Evolutionary conservation across 1,139 yeast genomes (phyloP).

Genomic region (Pichia sp.): DNA sequence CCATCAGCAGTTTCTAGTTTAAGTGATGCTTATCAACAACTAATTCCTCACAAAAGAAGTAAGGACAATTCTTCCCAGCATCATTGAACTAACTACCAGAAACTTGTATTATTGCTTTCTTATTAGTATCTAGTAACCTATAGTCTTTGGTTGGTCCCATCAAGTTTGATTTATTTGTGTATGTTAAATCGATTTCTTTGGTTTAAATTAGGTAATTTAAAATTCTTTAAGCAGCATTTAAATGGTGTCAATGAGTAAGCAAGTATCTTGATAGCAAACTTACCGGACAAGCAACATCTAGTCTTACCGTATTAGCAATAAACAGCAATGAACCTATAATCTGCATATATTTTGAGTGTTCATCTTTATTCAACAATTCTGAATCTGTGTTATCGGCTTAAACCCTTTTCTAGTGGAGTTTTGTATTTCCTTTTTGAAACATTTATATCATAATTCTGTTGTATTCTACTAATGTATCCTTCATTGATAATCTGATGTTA

Average conservation of each 20-base stretch:
- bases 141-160: conserved; percentile 1
- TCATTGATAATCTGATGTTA: conserved; percentile 2
- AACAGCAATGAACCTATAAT: neutral
- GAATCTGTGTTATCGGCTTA: neutral
- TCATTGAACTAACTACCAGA: too few relatives aligned
- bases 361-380: neutral
- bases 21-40: too few relatives aligned
- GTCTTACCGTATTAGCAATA: conserved; percentile 5
- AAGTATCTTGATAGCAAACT: conserved; percentile 5
- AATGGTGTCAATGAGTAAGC: neutral
- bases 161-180: neutral
- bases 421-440: neutral
- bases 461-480: conserved; percentile 3
- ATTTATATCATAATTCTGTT: neutral
- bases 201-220: conserved; percentile 3
- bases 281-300: conserved; percentile 4
- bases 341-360: neutral
- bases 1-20: too few relatives aligned
- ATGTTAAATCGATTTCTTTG: neutral
- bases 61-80: too few relatives aligned
- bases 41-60: too few relatives aligned
- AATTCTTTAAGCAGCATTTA: conserved; percentile 4
- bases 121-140: conserved; percentile 2
- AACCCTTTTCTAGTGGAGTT: conserved; percentile 4
- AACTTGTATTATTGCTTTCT: conserved; percentile 1